A percentile compares a stretch with the other conserved stretches of the same genome.
phyloP scores from a whole-genome alignment of 2,329 filamentous ascomycete genomes.

The Paramyrothecium sp. region DNA sequence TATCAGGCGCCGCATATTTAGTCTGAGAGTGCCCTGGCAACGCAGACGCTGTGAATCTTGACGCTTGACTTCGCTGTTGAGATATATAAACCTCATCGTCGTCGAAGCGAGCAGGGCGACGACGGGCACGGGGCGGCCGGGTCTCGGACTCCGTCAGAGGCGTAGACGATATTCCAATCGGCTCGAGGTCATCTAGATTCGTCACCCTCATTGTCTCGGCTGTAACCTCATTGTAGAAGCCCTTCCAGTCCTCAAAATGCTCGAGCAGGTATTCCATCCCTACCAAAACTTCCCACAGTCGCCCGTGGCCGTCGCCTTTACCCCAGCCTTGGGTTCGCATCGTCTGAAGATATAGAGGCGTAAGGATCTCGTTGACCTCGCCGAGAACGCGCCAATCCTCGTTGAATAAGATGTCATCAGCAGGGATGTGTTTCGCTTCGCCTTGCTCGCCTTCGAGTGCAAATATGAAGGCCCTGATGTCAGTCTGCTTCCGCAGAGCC shows the following conservation, averaged over 20 bases:
- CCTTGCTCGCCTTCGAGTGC: slow-evolving; percentile 8
- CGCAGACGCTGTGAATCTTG: no score
- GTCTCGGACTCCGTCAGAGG: no score
- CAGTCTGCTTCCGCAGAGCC: no score
- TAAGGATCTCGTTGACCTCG: slow-evolving; percentile 2
- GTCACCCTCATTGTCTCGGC: no score
- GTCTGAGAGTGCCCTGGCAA: no score
- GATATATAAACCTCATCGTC: no score
- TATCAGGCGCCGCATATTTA: no score
- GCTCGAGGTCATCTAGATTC: no score
- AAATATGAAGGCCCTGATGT: slow-evolving; percentile 5
- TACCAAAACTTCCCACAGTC: slow-evolving; percentile 8
- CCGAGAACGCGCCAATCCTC: slow-evolving; percentile 6
- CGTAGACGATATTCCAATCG: no score
- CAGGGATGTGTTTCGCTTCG: slow-evolving; percentile 2
- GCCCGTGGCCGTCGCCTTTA: slow-evolving; percentile 2
- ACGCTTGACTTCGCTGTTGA: no score
- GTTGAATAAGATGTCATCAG: slow-evolving; percentile 1
- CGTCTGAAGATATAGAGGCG: slow-evolving; percentile 5
- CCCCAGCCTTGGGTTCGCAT: slow-evolving; percentile 7
- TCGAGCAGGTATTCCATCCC: slow-evolving; percentile 7
- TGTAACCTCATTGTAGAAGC: slow-evolving; percentile 2
- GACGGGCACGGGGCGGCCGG: no score
- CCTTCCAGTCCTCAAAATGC: slow-evolving; percentile 8
- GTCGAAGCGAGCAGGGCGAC: no score